These are phyloP conservation scores for Omphalea diandra DNA, from an alignment of 441 rosid species.

Conservation along the genomic window DNA sequence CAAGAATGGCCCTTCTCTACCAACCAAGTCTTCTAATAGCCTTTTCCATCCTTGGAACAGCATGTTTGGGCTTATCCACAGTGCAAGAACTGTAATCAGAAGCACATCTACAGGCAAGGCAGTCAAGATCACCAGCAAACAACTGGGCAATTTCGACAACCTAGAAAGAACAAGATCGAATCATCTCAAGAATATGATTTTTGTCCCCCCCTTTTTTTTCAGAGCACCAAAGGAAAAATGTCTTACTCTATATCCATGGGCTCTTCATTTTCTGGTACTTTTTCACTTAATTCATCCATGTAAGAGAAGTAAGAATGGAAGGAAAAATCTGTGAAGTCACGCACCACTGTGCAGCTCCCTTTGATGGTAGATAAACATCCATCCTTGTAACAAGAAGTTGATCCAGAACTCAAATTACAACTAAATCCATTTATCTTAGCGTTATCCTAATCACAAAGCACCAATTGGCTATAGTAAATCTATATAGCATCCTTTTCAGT, in stretches of 20 bases:
- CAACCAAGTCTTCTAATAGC: conserved; percentile 80
- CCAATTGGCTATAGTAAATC: neutral
- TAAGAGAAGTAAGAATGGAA: conserved; percentile 87
- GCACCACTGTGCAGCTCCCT: conserved; percentile 70
- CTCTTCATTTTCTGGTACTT: conserved; percentile 43
- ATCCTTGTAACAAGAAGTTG: conserved; percentile 38
- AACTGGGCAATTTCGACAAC: conserved; percentile 60
- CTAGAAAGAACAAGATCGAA: conserved; percentile 33
- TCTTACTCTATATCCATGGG: conserved; percentile 62
- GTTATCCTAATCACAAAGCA: neutral
- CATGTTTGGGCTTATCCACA: conserved; percentile 88
- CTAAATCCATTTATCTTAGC: neutral
- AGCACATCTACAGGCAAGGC: conserved; percentile 64
- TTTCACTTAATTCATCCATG: conserved; percentile 80
- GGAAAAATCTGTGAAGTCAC: conserved; percentile 77
- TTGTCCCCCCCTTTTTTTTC: neutral
- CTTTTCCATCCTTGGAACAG: conserved; percentile 85
- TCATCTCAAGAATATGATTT: neutral
- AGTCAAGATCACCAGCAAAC: conserved; percentile 55
- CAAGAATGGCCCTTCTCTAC: conserved; percentile 88
- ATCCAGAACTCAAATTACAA: neutral
- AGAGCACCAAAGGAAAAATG: neutral
- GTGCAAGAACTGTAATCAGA: conserved; percentile 58
- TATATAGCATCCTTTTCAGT: neutral
- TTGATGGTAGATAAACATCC: conserved; percentile 60